A percentile compares a stretch with the other conserved stretches of the same genome.
phyloP scores from a whole-genome alignment of 805 yeast genomes.

The Cephaloascus fragrans region DNA sequence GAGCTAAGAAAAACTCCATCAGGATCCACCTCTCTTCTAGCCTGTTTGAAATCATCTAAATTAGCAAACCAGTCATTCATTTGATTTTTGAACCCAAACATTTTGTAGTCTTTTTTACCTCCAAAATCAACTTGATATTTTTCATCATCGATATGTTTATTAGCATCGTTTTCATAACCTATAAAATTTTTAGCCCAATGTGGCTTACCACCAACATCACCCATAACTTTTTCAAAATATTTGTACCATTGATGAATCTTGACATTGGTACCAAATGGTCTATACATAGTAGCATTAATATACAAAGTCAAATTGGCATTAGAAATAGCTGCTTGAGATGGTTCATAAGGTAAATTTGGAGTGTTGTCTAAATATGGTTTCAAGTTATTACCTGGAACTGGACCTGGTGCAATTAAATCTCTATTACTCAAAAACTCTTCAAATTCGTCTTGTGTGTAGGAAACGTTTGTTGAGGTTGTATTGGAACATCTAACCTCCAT shows the following conservation, averaged over 20 bases:
- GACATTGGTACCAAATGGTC: conserved; percentile 78
- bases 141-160: conserved; percentile 20
- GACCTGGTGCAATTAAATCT: conserved; percentile 52
- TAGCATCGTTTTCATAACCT: conserved; percentile 38
- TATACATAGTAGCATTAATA: conserved; percentile 89
- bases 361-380: conserved; percentile 79
- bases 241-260: conserved; percentile 75
- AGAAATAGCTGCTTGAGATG: conserved; percentile 36
- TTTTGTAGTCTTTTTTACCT: conserved; percentile 48
- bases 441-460: conserved; percentile 20
- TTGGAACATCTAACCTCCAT: conserved; percentile 91
- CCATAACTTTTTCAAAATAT: conserved; percentile 71
- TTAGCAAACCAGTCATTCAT: conserved; percentile 78
- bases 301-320: conserved; percentile 77
- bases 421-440: conserved; percentile 44
- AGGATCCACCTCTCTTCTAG: conserved; percentile 70
- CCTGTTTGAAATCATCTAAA: conserved; percentile 46
- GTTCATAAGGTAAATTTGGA: conserved; percentile 53
- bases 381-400: conserved; percentile 74
- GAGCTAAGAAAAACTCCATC: conserved; percentile 72
- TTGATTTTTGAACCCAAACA: conserved; percentile 69
- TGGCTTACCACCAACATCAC: conserved; percentile 81
- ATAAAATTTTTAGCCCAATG: conserved; percentile 98
- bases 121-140: conserved; percentile 28
- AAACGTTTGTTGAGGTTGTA: conserved; percentile 42